Conservation (phyloP, 73 alveolate species). For the Urostyla sp. region DNA sequence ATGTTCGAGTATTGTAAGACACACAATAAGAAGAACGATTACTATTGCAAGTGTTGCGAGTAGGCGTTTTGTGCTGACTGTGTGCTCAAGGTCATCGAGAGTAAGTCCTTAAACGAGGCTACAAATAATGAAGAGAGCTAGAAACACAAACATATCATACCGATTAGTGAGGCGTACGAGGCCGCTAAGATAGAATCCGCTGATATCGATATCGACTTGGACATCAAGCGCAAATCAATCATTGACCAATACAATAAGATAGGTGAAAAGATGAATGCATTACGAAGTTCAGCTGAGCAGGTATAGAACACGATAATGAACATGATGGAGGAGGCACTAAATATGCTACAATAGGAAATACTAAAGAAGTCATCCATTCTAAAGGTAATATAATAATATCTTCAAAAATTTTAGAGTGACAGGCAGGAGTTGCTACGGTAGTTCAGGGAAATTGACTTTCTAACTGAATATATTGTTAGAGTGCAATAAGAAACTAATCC, state of each 20-base stretch:
- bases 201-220: constrained; percentile 36
- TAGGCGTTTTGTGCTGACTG: constrained; percentile 42
- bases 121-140: too few species aligned
- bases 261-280: constrained; percentile 6
- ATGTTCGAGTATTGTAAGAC: constrained; percentile 15
- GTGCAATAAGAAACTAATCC: constrained; percentile 27
- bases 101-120: too few species aligned
- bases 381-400: too few species aligned
- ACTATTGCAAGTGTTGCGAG: constrained; percentile 38
- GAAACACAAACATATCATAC: constrained; percentile 1
- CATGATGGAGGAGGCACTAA: constrained; percentile 32
- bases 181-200: constrained; percentile 25
- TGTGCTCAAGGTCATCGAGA: too few species aligned
- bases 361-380: constrained; percentile 36
- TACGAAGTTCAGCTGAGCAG: constrained; percentile 12
- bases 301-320: constrained; percentile 5
- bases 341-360: constrained; percentile 1
- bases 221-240: constrained; percentile 15
- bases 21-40: constrained; percentile 24
- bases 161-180: constrained; percentile 15
- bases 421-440: constrained; percentile 12
- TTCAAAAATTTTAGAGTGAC: too few species aligned
- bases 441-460: constrained; percentile 32
- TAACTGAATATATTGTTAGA: constrained; percentile 23
- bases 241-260: constrained; percentile 10